Evolutionary conservation across 148 eudicot genomes (phyloP).

Genomic region (Fallopia convolvulus): DNA sequence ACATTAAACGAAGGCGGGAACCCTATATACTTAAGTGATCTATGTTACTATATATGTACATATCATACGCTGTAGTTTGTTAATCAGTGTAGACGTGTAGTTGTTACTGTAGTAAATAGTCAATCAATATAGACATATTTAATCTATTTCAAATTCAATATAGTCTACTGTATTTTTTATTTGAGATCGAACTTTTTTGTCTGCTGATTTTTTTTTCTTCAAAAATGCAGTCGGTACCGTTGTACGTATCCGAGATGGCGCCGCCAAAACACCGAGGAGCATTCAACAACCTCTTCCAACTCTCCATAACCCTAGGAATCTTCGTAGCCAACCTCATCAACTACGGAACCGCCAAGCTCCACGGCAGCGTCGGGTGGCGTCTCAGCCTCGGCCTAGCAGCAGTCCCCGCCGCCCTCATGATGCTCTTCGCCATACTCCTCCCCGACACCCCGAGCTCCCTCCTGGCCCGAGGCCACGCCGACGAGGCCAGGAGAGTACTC

Average conservation of each 20-base stretch:
- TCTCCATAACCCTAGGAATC: slow-evolving; percentile 65
- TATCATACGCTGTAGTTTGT: too few relatives aligned
- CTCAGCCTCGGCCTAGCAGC: slow-evolving; percentile 62
- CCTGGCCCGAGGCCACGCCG: slow-evolving; percentile 52
- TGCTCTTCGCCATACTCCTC: slow-evolving; percentile 43
- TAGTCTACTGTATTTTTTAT: too few relatives aligned
- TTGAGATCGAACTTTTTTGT: too few relatives aligned
- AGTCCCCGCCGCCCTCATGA: slow-evolving; percentile 68
- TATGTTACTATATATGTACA: too few relatives aligned
- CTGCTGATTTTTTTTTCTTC: too few relatives aligned
- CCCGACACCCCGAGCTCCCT: slow-evolving; percentile 82
- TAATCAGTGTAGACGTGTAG: too few relatives aligned
- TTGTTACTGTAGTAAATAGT: too few relatives aligned
- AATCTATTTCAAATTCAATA: too few relatives aligned
- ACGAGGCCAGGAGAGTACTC: slow-evolving; percentile 36
- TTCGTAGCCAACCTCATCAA: slow-evolving; percentile 56
- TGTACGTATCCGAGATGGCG: slow-evolving; percentile 74
- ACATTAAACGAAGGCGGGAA: too few relatives aligned
- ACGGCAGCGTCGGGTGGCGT: slow-evolving; percentile 60
- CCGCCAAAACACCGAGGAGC: slow-evolving; percentile 75
- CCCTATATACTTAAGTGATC: too few relatives aligned
- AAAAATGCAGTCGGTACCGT: slow-evolving; percentile 37
- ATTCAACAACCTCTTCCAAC: slow-evolving; percentile 62
- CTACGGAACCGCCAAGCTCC: slow-evolving; percentile 53
- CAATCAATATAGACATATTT: too few relatives aligned